A percentile compares a stretch with the other conserved stretches of the same genome.
These are phyloP conservation scores for Pseudonitzschia pungens DNA, from an alignment of 108 stramenopile species.

Conservation along the genomic window DNA sequence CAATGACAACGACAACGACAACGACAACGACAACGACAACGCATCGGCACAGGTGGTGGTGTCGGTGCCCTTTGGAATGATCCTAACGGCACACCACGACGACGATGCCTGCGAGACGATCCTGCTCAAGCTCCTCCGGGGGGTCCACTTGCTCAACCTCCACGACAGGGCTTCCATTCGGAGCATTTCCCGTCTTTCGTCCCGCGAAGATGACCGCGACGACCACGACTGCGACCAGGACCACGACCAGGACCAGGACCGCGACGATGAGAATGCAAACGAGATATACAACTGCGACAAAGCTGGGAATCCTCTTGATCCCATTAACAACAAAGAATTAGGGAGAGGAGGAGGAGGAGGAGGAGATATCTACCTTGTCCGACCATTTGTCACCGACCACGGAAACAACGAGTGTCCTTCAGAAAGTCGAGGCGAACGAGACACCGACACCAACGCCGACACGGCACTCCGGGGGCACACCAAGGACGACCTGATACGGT, in stretches of 20 bases:
- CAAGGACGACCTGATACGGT: slow-evolving; percentile 60
- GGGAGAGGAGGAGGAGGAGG: not conserved
- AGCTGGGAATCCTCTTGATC: too few species aligned
- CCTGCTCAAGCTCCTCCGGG: slow-evolving; percentile 79
- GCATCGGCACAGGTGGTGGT: too few species aligned
- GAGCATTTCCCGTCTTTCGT: slow-evolving; percentile 13
- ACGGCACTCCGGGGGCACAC: slow-evolving; percentile 15
- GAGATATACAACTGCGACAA: too few species aligned
- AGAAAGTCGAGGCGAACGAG: too few species aligned
- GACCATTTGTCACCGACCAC: slow-evolving; percentile 57
- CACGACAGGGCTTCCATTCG: not conserved
- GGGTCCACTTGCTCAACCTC: slow-evolving; percentile 73
- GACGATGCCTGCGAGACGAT: slow-evolving; percentile 85
- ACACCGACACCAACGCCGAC: not conserved
- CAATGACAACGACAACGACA: not conserved
- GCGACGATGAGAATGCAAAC: too few species aligned
- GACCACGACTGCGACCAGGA: slow-evolving; percentile 54
- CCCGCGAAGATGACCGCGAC: not conserved
- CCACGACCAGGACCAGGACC: too few species aligned
- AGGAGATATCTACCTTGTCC: slow-evolving; percentile 44
- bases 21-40: not conserved
- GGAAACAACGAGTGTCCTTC: not conserved
- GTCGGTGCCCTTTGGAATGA: slow-evolving; percentile 46
- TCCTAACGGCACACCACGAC: slow-evolving; percentile 83
- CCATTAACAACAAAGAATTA: too few species aligned